Base-by-base conservation (phyloP, 306 rosid genomes). In the Cicer cuneatum region DNA sequence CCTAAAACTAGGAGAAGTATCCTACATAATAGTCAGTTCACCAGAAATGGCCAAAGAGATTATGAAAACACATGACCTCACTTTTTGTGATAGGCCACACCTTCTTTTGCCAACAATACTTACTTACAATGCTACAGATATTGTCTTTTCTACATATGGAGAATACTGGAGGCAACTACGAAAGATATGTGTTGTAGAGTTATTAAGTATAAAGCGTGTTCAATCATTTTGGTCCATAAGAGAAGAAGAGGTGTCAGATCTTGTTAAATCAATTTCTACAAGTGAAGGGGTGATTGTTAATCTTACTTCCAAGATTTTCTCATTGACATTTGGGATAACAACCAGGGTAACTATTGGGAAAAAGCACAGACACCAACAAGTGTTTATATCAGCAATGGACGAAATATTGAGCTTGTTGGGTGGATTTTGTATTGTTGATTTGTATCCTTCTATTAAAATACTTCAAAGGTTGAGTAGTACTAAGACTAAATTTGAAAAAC, bases 131-230 rank as follows among this genome's bases (percentile, higher is more conserved):
- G 2, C 1, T 1, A 11, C 45, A n/a, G 13, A 1, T 49, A 65
- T 82, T 4, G 16, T 0, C 7, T 68, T 75, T 41, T 38, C 60
- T 15, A 56, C 51, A 18, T 54, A 57, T 47, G 82, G 78, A 10
- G 65, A 73, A 1, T 79, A 73, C 3, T 81, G 84, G 84, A 72
- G 80, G 39, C 52, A 76, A 2, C n/a, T 76, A 21, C 8, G 78
- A 46, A 85, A 76, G 46, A 72, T 85, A 19, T 82, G 89, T 47
- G 69, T 68, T 0, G 4, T 65, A n/a, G 86, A 85, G 77, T 66
- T 78, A 16, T 37, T 83, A n/a, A 75, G 56, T 0, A 1, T 66
- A 10, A 79, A 83, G 18, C 70, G 87, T 0, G 87, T 75, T 12
- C 83, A 73, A 51, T 80, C 75, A 35, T 80, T 80, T 11, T 0